Conservation (phyloP, 768 basidiomycete genomes). For the Sarcodon aspratus region DNA sequence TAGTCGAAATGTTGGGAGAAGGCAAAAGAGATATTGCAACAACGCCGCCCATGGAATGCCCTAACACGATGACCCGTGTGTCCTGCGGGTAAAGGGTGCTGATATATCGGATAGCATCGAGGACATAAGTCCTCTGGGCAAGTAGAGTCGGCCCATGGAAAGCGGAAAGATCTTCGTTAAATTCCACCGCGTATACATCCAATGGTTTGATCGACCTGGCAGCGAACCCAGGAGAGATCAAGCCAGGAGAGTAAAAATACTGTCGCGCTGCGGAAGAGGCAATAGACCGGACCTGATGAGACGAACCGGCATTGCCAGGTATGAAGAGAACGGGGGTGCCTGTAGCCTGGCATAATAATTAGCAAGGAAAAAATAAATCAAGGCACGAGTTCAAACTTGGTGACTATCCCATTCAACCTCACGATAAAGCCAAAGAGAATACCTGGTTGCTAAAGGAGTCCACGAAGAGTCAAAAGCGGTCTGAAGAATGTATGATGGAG, state of each 20-base stretch:
- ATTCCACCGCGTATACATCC: slow-evolving; percentile 94
- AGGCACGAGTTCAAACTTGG: slow-evolving; percentile 29
- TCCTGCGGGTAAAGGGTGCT: slow-evolving; percentile 58
- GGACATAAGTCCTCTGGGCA: slow-evolving; percentile 69
- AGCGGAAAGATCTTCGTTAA: slow-evolving; percentile 95
- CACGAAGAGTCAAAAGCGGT: slow-evolving; percentile 52
- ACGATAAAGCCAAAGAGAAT: slow-evolving; percentile 85
- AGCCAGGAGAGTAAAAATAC: slow-evolving; percentile 53
- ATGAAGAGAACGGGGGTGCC: slow-evolving; percentile 91
- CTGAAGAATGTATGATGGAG: slow-evolving; percentile 77
- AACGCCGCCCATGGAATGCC: slow-evolving; percentile 96
- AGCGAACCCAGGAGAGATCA: slow-evolving; percentile 42
- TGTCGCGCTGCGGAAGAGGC: slow-evolving; percentile 85
- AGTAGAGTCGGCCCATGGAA: slow-evolving; percentile 86
- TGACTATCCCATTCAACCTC: slow-evolving; percentile 75
- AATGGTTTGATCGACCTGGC: slow-evolving; percentile 38
- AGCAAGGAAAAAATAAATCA: neutral
- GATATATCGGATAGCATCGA: slow-evolving; percentile 63
- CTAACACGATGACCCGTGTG: slow-evolving; percentile 67
- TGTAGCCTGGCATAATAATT: slow-evolving; percentile 12
- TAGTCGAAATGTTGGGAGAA: slow-evolving; percentile 50
- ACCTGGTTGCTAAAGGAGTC: slow-evolving; percentile 63
- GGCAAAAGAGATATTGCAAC: slow-evolving; percentile 77
- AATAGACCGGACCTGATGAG: slow-evolving; percentile 87
- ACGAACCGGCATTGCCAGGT: slow-evolving; percentile 95